A percentile compares a stretch with the other conserved stretches of the same genome.
phyloP scores from a whole-genome alignment of 306 rosid genomes.

The Abrus precatorius region DNA sequence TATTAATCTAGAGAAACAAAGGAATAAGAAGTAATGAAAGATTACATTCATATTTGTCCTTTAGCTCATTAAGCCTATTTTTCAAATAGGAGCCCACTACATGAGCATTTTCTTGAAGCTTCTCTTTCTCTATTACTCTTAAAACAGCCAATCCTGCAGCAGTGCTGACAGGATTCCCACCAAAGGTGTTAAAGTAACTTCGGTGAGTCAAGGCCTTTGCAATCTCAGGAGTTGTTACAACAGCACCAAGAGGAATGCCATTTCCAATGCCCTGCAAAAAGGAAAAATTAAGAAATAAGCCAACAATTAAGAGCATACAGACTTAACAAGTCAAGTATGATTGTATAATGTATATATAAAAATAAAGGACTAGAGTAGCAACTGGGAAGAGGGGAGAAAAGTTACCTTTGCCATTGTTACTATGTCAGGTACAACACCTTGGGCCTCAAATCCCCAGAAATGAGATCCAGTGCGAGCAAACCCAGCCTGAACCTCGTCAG shows the following conservation, averaged over 20 bases:
- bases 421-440: constrained; percentile 93
- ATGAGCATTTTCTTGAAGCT: constrained; percentile 85
- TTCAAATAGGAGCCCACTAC: constrained; percentile 79
- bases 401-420: constrained; percentile 96
- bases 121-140: constrained; percentile 86
- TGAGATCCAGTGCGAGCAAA: constrained; percentile 91
- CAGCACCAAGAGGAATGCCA: constrained; percentile 98
- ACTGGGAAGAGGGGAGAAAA: background rate
- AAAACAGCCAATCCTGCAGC: constrained; percentile 95
- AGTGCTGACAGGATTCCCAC: constrained; percentile 93
- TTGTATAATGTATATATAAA: background rate
- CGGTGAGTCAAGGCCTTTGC: constrained; percentile 82
- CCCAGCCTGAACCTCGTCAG: constrained; percentile 94
- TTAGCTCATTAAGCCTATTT: constrained; percentile 68
- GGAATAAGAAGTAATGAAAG: constrained; percentile 25
- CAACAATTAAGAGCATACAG: constrained; percentile 29
- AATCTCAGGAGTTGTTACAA: constrained; percentile 93
- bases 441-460: constrained; percentile 96
- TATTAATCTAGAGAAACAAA: constrained; percentile 2
- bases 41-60: constrained; percentile 83
- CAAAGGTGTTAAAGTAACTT: constrained; percentile 88
- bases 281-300: constrained; percentile 36
- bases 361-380: background rate
- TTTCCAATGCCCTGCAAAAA: constrained; percentile 86
- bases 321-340: background rate